Conservation (phyloP, 257 asterid species). For the Mentha longifolia region DNA sequence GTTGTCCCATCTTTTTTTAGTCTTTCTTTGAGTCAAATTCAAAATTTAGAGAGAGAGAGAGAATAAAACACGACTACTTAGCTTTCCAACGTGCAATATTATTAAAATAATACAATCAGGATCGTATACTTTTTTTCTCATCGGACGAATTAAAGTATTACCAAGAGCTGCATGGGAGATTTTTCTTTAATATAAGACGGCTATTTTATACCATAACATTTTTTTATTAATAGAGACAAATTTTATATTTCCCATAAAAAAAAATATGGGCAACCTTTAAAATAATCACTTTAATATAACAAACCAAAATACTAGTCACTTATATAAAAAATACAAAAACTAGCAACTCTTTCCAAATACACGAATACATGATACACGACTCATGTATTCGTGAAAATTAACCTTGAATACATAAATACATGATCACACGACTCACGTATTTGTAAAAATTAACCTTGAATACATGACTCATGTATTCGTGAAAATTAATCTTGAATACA, state of each 20-base stretch:
- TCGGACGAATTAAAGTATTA: neutral
- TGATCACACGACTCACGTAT: no score
- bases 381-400: no score
- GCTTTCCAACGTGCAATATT: conserved; percentile 15
- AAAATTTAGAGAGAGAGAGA: neutral
- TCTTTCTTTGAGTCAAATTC: neutral
- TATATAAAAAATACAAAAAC: no score
- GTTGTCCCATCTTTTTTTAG: neutral
- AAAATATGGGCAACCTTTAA: no score
- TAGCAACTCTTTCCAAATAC: no score
- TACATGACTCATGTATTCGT: no score
- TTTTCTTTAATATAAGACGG: neutral
- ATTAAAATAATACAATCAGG: neutral
- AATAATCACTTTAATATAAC: no score
- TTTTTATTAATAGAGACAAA: neutral
- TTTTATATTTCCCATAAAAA: neutral
- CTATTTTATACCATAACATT: neutral
- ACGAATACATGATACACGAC: no score
- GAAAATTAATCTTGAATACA: no score
- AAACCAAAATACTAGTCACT: no score
- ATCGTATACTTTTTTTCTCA: neutral
- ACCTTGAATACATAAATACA: no score
- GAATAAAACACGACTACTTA: conserved; percentile 10
- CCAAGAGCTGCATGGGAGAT: neutral
- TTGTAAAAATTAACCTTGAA: no score